A percentile compares a stretch with the other conserved stretches of the same genome.
Evolutionary conservation across 2,329 filamentous ascomycete genomes (phyloP).

Genomic region (Metarhizium humberi): DNA sequence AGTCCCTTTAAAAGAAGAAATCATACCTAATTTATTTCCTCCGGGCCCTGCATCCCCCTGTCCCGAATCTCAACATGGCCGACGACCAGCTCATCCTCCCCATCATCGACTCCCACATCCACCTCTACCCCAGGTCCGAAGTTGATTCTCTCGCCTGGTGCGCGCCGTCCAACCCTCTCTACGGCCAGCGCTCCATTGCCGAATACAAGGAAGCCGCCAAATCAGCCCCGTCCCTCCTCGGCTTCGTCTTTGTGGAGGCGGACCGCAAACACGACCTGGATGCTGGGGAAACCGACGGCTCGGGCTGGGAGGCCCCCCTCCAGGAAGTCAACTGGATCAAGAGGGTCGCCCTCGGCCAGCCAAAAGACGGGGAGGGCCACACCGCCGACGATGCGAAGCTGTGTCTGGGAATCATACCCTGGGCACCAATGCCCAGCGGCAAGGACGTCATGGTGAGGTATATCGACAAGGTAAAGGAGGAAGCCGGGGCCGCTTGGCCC

Average conservation of each 20-base stretch:
- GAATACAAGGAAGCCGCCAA: conserved; percentile 48
- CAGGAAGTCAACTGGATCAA: conserved; percentile 63
- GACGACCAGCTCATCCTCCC: conserved; percentile 35
- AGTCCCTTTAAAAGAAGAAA: neutral
- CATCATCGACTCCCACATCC: conserved; percentile 86
- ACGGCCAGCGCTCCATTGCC: conserved; percentile 52
- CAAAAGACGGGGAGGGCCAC: conserved; percentile 50
- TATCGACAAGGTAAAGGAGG: conserved; percentile 48
- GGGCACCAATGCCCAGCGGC: conserved; percentile 72
- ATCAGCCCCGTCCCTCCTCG: conserved; percentile 39
- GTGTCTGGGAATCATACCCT: conserved; percentile 66
- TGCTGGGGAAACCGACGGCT: conserved; percentile 31
- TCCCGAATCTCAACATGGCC: conserved; percentile 19
- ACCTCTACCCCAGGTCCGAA: conserved; percentile 69
- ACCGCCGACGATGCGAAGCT: conserved; percentile 30
- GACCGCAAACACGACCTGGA: conserved; percentile 59
- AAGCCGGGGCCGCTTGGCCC: conserved; percentile 54
- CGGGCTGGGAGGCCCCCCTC: conserved; percentile 59
- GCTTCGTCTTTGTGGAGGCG: conserved; percentile 77
- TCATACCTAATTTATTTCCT: neutral
- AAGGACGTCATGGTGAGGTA: conserved; percentile 53
- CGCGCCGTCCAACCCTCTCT: conserved; percentile 47
- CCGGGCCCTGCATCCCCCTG: neutral
- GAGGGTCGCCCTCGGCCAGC: conserved; percentile 53
- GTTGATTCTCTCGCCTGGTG: conserved; percentile 62